Evolutionary conservation across 306 rosid species (phyloP).

Genomic region (Cucurbita moschata): DNA sequence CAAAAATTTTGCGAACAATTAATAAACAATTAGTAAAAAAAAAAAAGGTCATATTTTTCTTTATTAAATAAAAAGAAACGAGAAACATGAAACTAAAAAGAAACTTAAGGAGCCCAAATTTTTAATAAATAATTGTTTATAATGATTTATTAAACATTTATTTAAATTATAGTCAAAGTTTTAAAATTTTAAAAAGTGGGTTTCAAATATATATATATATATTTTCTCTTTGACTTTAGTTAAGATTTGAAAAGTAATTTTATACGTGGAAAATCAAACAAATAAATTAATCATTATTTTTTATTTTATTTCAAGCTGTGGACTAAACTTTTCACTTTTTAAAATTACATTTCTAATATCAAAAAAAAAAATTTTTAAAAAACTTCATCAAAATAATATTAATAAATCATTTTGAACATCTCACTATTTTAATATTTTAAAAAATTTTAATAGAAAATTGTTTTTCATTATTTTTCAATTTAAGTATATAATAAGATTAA

Average conservation of each 20-base stretch:
- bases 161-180: neutral
- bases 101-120: too few relatives aligned
- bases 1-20: too few relatives aligned
- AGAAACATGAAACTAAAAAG: too few relatives aligned
- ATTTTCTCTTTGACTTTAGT: neutral
- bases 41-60: too few relatives aligned
- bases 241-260: neutral
- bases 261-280: neutral
- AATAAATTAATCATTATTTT: neutral
- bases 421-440: neutral
- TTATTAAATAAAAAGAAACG: too few relatives aligned
- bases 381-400: neutral
- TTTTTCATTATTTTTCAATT: neutral
- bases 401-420: neutral
- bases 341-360: neutral
- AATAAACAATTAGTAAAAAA: too few relatives aligned
- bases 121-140: neutral
- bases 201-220: neutral
- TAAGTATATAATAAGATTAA: too few relatives aligned
- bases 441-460: neutral
- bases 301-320: neutral
- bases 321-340: neutral
- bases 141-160: neutral
- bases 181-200: too few relatives aligned
- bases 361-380: neutral